phyloP scores from a whole-genome alignment of 805 yeast genomes.

The Priceomyces melissophilus region DNA sequence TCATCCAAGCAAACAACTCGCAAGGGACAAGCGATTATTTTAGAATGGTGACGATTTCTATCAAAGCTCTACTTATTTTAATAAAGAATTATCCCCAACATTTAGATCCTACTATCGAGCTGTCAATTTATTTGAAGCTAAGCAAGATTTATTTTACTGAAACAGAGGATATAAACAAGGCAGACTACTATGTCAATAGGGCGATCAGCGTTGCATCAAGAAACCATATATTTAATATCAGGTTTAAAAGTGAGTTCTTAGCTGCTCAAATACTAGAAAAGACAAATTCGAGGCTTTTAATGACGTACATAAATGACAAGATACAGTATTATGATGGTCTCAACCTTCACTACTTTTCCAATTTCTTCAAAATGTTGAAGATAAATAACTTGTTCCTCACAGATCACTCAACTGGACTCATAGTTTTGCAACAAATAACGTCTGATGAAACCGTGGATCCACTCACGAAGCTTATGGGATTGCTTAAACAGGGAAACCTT shows the following conservation, averaged over 20 bases:
- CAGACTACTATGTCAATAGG: constrained; percentile 35
- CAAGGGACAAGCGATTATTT: constrained; percentile 20
- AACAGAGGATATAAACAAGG: constrained; percentile 38
- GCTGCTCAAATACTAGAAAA: constrained; percentile 34
- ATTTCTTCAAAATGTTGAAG: constrained; percentile 30
- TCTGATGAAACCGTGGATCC: constrained; percentile 10
- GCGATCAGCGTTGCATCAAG: constrained; percentile 28
- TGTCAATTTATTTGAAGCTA: constrained; percentile 30
- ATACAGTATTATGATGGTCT: constrained; percentile 14
- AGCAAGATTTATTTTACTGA: constrained; percentile 39
- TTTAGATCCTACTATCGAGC: constrained; percentile 30
- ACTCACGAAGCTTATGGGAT: constrained; percentile 17
- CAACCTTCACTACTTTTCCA: constrained; percentile 14
- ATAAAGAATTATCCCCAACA: constrained; percentile 22
- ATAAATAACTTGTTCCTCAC: constrained; percentile 25
- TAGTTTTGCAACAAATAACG: constrained; percentile 12
- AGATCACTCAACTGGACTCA: constrained; percentile 22
- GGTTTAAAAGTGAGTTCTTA: constrained; percentile 32
- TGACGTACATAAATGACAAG: constrained; percentile 27
- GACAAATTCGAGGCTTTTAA: constrained; percentile 19
- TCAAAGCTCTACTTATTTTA: constrained; percentile 34
- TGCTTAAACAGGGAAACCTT: constrained; percentile 26
- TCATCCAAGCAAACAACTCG: constrained; percentile 13
- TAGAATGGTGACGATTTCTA: constrained; percentile 29
- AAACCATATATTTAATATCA: constrained; percentile 18